Percentiles rank a stretch among this genome's conserved stretches.
phyloP scores from a whole-genome alignment of 2,329 filamentous ascomycete genomes.

The Clarireedia sp. region DNA sequence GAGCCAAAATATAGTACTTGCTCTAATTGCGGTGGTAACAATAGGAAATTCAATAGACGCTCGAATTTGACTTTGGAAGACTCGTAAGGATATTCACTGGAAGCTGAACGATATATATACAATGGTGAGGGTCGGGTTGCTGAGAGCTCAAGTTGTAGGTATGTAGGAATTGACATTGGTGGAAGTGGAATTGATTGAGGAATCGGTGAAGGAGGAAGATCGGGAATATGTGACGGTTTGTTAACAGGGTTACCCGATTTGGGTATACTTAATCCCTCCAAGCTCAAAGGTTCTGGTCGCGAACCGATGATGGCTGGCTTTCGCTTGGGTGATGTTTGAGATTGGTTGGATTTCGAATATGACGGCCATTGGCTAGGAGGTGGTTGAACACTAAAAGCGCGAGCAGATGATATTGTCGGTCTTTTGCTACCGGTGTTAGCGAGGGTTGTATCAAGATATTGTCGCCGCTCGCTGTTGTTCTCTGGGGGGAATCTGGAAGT shows the following conservation, averaged over 20 bases:
- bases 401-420: slow-evolving; percentile 22
- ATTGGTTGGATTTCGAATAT: slow-evolving; percentile 16
- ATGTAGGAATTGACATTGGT: slow-evolving; percentile 58
- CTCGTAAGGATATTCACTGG: slow-evolving; percentile 67
- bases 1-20: slow-evolving; percentile 80
- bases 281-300: slow-evolving; percentile 24
- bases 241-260: not conserved
- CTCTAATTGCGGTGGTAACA: slow-evolving; percentile 76
- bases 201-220: slow-evolving; percentile 30
- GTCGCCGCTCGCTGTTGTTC: slow-evolving; percentile 13
- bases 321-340: slow-evolving; percentile 23
- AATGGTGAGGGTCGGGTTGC: slow-evolving; percentile 54
- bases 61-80: slow-evolving; percentile 89
- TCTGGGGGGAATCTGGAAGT: slow-evolving; percentile 8
- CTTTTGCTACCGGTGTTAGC: slow-evolving; percentile 15
- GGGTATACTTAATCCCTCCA: slow-evolving; percentile 7
- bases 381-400: slow-evolving; percentile 22
- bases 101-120: slow-evolving; percentile 55
- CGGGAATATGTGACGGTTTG: slow-evolving; percentile 11
- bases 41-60: slow-evolving; percentile 78
- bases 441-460: slow-evolving; percentile 11
- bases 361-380: slow-evolving; percentile 16
- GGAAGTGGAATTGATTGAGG: slow-evolving; percentile 51
- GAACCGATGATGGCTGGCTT: slow-evolving; percentile 17
- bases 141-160: slow-evolving; percentile 57